Evolutionary conservation across 1,284 basidiomycete genomes (phyloP).

Genomic region (Pseudozyma sp.): DNA sequence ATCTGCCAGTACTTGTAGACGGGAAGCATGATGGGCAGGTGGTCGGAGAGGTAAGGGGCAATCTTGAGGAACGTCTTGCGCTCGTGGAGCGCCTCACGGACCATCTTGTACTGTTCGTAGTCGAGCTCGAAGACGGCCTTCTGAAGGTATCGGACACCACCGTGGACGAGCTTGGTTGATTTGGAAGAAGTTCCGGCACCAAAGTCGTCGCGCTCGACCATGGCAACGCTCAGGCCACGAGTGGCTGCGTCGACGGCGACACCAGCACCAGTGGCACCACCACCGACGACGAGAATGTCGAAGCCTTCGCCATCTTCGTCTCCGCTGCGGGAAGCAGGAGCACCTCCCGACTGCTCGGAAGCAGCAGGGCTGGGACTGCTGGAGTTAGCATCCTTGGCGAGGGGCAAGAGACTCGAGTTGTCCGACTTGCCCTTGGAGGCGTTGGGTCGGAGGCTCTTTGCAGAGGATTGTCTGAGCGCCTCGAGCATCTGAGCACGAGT

Average conservation of each 20-base stretch:
- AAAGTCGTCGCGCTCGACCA: conserved; percentile 95
- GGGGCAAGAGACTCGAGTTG: conserved; percentile 49
- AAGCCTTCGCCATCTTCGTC: conserved; percentile 62
- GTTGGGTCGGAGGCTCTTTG: conserved; percentile 56
- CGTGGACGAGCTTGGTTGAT: conserved; percentile 96
- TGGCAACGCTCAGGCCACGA: conserved; percentile 88
- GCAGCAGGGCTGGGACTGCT: conserved; percentile 62
- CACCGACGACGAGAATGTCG: conserved; percentile 86
- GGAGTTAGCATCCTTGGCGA: conserved; percentile 49
- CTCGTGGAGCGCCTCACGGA: conserved; percentile 91
- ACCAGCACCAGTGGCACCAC: conserved; percentile 92
- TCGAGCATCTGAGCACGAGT: conserved; percentile 67
- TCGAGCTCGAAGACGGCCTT: conserved; percentile 96
- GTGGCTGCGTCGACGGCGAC: conserved; percentile 93
- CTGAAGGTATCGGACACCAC: conserved; percentile 95
- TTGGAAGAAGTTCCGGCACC: conserved; percentile 91
- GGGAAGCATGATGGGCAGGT: conserved; percentile 94
- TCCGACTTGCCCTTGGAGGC: conserved; percentile 45
- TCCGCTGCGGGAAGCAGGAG: conserved; percentile 28
- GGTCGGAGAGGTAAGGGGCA: conserved; percentile 89
- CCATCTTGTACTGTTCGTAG: conserved; percentile 88
- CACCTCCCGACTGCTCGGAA: conserved; percentile 37
- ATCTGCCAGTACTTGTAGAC: conserved; percentile 93
- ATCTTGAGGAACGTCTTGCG: conserved; percentile 93
- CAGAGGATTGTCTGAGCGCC: conserved; percentile 62